phyloP scores from a whole-genome alignment of 768 basidiomycete genomes.

The Trametes sanguinea region DNA sequence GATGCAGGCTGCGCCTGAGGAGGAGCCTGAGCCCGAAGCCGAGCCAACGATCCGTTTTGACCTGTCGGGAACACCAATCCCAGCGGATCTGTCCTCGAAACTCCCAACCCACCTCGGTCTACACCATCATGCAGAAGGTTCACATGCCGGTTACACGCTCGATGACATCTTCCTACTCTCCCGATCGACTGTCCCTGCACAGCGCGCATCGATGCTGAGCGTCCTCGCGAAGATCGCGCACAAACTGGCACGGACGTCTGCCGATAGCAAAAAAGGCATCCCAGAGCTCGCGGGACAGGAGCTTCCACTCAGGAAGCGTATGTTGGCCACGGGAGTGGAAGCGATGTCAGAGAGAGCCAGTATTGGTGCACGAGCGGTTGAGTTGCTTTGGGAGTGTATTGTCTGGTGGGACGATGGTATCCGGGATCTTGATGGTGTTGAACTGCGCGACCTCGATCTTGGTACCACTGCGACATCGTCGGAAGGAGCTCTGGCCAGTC shows the following conservation, averaged over 20 bases:
- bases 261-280: constrained; percentile 36
- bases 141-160: constrained; percentile 85
- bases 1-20: constrained; percentile 51
- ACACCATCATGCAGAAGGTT: constrained; percentile 84
- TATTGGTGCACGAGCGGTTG: constrained; percentile 66
- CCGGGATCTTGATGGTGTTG: constrained; percentile 44
- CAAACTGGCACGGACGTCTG: constrained; percentile 32
- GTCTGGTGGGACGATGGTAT: constrained; percentile 60
- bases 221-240: constrained; percentile 63
- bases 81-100: constrained; percentile 48
- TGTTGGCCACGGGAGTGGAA: constrained; percentile 66
- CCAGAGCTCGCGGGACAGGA: constrained; percentile 40
- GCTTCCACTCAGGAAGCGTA: constrained; percentile 54
- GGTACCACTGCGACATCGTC: constrained; percentile 28
- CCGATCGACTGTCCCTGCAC: constrained; percentile 80
- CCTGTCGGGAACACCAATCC: constrained; percentile 70
- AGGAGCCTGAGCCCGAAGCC: constrained; percentile 29
- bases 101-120: constrained; percentile 86
- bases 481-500: constrained; percentile 33
- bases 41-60: constrained; percentile 56
- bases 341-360: constrained; percentile 66
- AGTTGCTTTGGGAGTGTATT: constrained; percentile 72
- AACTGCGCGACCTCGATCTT: constrained; percentile 38
- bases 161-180: constrained; percentile 82
- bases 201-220: constrained; percentile 80